A percentile compares a stretch with the other conserved stretches of the same genome.
Conservation (phyloP, 768 basidiomycete genomes). For the Obba rivulosa region DNA sequence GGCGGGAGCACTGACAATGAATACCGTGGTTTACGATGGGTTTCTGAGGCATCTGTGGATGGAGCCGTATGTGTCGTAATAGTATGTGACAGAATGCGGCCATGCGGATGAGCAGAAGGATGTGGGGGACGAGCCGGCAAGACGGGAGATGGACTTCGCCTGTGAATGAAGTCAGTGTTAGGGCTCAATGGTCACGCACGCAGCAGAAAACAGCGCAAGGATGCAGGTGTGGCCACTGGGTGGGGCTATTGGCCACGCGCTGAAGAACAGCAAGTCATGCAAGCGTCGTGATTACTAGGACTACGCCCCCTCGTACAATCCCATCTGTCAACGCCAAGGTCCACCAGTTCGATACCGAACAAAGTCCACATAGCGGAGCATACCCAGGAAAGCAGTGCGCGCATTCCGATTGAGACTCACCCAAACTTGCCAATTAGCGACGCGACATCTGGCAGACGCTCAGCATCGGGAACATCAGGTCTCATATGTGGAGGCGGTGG, state of each 20-base stretch:
- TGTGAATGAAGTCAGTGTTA: background rate
- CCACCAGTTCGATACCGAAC: too few species aligned
- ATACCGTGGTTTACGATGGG: background rate
- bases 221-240: too few species aligned
- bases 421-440: constrained; percentile 41
- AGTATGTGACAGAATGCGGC: too few species aligned
- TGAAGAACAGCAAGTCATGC: too few species aligned
- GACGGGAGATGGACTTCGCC: background rate
- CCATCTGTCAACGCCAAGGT: too few species aligned
- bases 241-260: too few species aligned
- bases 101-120: background rate
- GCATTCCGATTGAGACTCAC: constrained; percentile 46
- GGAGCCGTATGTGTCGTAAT: background rate
- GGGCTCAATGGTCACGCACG: too few species aligned
- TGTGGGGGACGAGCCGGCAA: background rate
- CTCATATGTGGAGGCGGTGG: constrained; percentile 13
- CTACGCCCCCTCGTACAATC: too few species aligned
- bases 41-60: background rate
- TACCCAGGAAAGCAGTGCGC: too few species aligned
- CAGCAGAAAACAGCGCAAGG: too few species aligned
- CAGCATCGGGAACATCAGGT: background rate
- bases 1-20: background rate
- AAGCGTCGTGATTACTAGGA: too few species aligned
- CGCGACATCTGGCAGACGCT: constrained; percentile 25
- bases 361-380: too few species aligned